These are phyloP conservation scores for Daldinia loculata DNA, from an alignment of 495 filamentous ascomycete species.

Conservation along the genomic window DNA sequence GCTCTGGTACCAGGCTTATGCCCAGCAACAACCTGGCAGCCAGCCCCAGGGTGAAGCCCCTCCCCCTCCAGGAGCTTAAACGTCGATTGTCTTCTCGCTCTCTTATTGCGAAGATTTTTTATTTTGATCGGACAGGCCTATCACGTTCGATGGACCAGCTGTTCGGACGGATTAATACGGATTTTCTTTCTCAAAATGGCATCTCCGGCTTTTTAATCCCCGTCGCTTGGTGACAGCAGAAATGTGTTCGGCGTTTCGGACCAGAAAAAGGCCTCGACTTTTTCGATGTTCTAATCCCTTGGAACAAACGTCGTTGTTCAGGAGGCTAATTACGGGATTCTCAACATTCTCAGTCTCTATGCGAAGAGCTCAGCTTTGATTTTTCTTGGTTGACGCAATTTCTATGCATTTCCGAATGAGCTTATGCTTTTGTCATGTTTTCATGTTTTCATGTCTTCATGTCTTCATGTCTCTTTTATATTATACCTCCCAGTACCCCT, in stretches of 20 bases:
- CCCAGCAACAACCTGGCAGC: slow-evolving; percentile 48
- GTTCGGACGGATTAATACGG: not conserved
- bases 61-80: slow-evolving; percentile 37
- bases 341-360: not conserved
- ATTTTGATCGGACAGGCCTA: not conserved
- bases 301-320: not conserved
- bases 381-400: not conserved
- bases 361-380: not conserved
- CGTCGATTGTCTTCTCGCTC: not conserved
- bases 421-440: not conserved
- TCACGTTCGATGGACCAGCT: not conserved
- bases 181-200: not conserved
- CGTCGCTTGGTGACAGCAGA: not conserved
- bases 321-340: not conserved
- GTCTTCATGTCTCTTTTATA: not conserved
- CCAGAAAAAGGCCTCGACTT: not conserved
- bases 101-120: not conserved
- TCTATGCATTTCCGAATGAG: not conserved
- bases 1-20: slow-evolving; percentile 68
- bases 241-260: not conserved
- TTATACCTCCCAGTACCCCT: not conserved
- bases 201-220: not conserved
- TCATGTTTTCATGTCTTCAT: not conserved
- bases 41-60: slow-evolving; percentile 38
- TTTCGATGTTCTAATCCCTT: not conserved